A percentile compares a stretch with the other conserved stretches of the same genome.
These are phyloP conservation scores for Beta lomatogona DNA, from an alignment of 179 eudicot species.

Conservation along the genomic window DNA sequence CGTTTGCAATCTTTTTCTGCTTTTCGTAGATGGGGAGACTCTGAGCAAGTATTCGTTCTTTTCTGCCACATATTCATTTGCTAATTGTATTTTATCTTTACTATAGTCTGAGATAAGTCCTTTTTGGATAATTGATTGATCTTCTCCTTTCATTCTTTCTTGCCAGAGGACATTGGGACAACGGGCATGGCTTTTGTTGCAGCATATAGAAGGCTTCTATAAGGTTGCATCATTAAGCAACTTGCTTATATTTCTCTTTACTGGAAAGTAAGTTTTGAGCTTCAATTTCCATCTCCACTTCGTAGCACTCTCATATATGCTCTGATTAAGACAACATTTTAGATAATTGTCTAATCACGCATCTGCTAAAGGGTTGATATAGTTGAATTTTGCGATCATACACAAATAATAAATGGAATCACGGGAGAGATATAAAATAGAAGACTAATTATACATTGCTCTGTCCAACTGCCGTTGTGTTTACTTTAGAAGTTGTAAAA, in stretches of 20 bases:
- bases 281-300: background rate
- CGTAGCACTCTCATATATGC: background rate
- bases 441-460: background rate
- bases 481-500: background rate
- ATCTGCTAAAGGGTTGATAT: background rate
- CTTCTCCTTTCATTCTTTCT: slow-evolving; percentile 4
- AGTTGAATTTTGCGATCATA: background rate
- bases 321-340: background rate
- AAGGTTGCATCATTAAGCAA: slow-evolving; percentile 90
- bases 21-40: slow-evolving; percentile 96
- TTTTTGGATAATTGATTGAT: slow-evolving; percentile 5
- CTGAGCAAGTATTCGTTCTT: slow-evolving; percentile 69
- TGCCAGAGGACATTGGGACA: slow-evolving; percentile 80
- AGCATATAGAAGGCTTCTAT: slow-evolving; percentile 88
- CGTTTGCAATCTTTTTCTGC: slow-evolving; percentile 95
- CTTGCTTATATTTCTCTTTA: slow-evolving; percentile 82
- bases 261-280: slow-evolving; percentile 70
- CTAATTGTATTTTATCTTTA: background rate
- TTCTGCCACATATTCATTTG: slow-evolving; percentile 10
- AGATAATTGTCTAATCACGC: background rate
- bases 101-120: background rate
- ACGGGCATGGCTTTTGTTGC: slow-evolving; percentile 76
- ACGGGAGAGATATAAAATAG: background rate
- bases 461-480: background rate
- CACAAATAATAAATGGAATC: background rate